phyloP scores from a whole-genome alignment of 495 filamentous ascomycete species.

The Tuber borchii region DNA sequence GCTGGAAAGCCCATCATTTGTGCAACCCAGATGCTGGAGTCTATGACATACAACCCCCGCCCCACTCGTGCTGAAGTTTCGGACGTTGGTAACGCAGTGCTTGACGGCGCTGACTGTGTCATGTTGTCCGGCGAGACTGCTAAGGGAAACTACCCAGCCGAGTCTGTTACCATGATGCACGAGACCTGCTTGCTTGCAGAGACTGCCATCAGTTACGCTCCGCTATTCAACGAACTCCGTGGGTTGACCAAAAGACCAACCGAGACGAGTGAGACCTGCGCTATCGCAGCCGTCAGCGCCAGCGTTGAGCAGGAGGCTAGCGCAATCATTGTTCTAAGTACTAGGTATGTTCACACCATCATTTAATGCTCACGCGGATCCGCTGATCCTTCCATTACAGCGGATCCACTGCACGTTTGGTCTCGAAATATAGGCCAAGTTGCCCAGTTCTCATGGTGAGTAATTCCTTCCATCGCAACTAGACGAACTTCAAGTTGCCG shows the following conservation, averaged over 20 bases:
- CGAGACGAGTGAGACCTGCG: conserved; percentile 78
- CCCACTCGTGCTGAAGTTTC: conserved; percentile 96
- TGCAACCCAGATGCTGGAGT: conserved; percentile 82
- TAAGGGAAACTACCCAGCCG: conserved; percentile 88
- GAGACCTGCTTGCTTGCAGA: conserved; percentile 93
- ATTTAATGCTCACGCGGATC: neutral
- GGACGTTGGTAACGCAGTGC: conserved; percentile 95
- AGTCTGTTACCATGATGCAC: conserved; percentile 95
- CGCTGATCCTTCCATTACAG: conserved; percentile 41
- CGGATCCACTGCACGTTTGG: conserved; percentile 81
- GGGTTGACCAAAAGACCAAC: conserved; percentile 72
- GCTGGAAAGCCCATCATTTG: conserved; percentile 98
- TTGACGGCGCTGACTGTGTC: conserved; percentile 97
- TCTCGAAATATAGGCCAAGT: conserved; percentile 96
- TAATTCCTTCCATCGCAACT: too few species aligned
- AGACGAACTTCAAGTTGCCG: too few species aligned
- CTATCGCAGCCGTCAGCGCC: conserved; percentile 91
- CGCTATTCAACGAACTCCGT: conserved; percentile 90
- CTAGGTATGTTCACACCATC: conserved; percentile 52
- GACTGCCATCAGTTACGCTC: conserved; percentile 92
- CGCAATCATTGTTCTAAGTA: conserved; percentile 89
- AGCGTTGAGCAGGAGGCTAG: conserved; percentile 92
- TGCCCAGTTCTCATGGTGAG: conserved; percentile 96
- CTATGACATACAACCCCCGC: conserved; percentile 98
- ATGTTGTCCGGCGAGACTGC: conserved; percentile 99